Evolutionary conservation across 2,329 filamentous ascomycete species (phyloP).

Genomic region (Ceratocystis destructans): DNA sequence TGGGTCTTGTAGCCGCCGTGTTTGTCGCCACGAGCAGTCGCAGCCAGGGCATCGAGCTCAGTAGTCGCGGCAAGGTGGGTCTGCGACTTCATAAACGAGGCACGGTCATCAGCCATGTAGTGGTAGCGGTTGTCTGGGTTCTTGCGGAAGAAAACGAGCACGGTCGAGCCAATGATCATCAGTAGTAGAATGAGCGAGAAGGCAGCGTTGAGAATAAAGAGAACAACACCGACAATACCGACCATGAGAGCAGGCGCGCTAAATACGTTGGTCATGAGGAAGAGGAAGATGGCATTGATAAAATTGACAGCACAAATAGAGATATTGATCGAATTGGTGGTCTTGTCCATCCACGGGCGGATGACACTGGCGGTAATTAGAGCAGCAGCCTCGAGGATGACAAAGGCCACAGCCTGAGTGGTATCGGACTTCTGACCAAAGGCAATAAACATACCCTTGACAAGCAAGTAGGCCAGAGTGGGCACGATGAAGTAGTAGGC

Average conservation of each 20-base stretch:
- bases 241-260: constrained; percentile 69
- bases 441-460: constrained; percentile 82
- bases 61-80: constrained; percentile 63
- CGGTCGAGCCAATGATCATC: constrained; percentile 52
- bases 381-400: constrained; percentile 68
- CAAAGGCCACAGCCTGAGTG: constrained; percentile 66
- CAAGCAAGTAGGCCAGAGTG: constrained; percentile 59
- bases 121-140: constrained; percentile 92
- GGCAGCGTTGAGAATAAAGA: constrained; percentile 76
- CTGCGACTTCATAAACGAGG: constrained; percentile 95
- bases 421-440: constrained; percentile 58
- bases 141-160: constrained; percentile 68
- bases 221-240: constrained; percentile 75
- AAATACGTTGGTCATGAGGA: constrained; percentile 81
- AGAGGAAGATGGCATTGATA: constrained; percentile 73
- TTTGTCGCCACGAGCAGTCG: constrained; percentile 77
- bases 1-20: constrained; percentile 32
- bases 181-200: constrained; percentile 73
- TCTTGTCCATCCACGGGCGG: constrained; percentile 97
- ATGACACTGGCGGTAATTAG: constrained; percentile 67
- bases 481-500: constrained; percentile 92
- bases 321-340: constrained; percentile 93
- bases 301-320: constrained; percentile 83
- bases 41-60: constrained; percentile 78
- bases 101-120: constrained; percentile 90